A percentile compares a stretch with the other conserved stretches of the same genome.
These are phyloP conservation scores for Podaxis pistillaris DNA, from an alignment of 768 basidiomycete genomes.

Conservation along the genomic window DNA sequence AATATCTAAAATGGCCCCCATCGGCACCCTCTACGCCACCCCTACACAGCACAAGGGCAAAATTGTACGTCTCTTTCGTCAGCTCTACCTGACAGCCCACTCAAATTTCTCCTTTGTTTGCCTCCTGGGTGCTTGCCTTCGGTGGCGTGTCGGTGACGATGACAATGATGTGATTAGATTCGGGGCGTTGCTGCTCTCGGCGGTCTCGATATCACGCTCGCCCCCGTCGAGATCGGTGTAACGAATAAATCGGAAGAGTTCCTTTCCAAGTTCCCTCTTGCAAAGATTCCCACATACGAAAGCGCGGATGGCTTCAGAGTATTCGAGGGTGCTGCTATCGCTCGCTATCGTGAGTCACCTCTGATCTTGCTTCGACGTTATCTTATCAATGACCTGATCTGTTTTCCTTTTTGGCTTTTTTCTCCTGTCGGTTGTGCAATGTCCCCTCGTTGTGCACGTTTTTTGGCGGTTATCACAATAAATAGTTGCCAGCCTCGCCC, in stretches of 20 bases:
- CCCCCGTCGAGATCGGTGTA: conserved; percentile 58
- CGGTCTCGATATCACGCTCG: conserved; percentile 55
- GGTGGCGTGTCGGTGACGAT: not conserved
- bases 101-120: not conserved
- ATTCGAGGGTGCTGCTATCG: conserved; percentile 77
- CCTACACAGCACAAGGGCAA: conserved; percentile 18
- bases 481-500: conserved; percentile 72
- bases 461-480: conserved; percentile 1
- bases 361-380: conserved; percentile 25
- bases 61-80: conserved; percentile 14
- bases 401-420: conserved; percentile 24
- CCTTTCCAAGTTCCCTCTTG: conserved; percentile 70
- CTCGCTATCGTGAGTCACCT: conserved; percentile 77
- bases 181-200: conserved; percentile 57
- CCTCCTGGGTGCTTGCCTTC: not conserved
- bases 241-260: conserved; percentile 74
- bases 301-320: conserved; percentile 74
- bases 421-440: not conserved
- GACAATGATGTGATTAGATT: conserved; percentile 32
- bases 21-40: conserved; percentile 17
- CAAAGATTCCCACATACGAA: conserved; percentile 86
- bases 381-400: conserved; percentile 36
- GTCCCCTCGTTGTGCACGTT: conserved; percentile 4
- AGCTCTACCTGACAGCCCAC: not conserved
- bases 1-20: conserved; percentile 18